Percentiles rank a stretch among this genome's conserved stretches.
Conservation (phyloP, 129 eudicot species). For the Oenanthe sinensis region DNA sequence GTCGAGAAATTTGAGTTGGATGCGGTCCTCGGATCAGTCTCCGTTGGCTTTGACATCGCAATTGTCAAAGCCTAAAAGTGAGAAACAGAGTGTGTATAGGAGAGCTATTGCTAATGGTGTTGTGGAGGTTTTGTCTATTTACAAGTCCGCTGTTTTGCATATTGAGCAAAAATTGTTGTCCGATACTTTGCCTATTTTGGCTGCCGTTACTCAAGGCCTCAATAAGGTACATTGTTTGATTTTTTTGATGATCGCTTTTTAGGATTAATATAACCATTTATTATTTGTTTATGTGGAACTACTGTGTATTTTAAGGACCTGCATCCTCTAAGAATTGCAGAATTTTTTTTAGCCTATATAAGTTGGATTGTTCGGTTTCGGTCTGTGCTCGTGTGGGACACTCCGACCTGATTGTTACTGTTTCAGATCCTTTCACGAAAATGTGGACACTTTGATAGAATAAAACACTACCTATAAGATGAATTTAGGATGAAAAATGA, state of each 20-base stretch:
- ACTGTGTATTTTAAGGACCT: background rate
- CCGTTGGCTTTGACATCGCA: slow-evolving; percentile 31
- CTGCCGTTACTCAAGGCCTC: slow-evolving; percentile 80
- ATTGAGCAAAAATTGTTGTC: slow-evolving; percentile 93
- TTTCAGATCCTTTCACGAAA: background rate
- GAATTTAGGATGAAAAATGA: background rate
- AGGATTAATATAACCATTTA: background rate
- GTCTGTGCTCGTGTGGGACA: background rate
- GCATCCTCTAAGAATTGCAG: background rate
- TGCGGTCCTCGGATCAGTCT: slow-evolving; percentile 43
- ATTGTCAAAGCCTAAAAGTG: slow-evolving; percentile 28
- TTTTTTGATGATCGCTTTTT: background rate
- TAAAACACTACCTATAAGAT: background rate
- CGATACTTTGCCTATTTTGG: slow-evolving; percentile 73
- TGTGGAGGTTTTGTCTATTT: slow-evolving; percentile 81
- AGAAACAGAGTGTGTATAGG: slow-evolving; percentile 72
- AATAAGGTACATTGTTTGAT: slow-evolving; percentile 46
- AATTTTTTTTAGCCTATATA: background rate
- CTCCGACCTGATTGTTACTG: background rate
- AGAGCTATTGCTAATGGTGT: slow-evolving; percentile 93
- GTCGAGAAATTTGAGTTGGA: slow-evolving; percentile 94
- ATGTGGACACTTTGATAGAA: background rate
- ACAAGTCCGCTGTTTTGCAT: slow-evolving; percentile 80
- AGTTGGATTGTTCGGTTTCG: background rate
- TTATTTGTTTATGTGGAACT: background rate